Evolutionary conservation across 2,329 filamentous ascomycete genomes (phyloP).

Genomic region (Penicillium sp.): DNA sequence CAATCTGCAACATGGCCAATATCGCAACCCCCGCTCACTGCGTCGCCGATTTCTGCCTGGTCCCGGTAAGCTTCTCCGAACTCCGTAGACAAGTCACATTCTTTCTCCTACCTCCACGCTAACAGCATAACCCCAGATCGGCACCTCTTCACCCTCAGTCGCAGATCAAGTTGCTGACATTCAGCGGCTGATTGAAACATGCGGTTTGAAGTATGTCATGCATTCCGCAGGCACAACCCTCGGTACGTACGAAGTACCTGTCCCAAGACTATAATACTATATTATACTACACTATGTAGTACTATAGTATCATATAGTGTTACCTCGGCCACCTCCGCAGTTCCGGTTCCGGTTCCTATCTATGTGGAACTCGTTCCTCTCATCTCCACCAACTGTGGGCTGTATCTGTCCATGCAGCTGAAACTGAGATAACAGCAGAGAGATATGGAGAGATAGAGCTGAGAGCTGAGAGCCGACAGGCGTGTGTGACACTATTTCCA

Average conservation of each 20-base stretch:
- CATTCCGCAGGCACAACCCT: conserved; percentile 92
- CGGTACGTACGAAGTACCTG: conserved; percentile 56
- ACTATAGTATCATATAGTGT: too few relatives aligned
- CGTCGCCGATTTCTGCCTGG: conserved; percentile 87
- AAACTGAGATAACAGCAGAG: background rate
- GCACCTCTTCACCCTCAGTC: conserved; percentile 73
- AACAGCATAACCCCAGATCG: conserved; percentile 57
- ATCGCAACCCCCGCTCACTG: conserved; percentile 68
- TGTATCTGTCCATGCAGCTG: background rate
- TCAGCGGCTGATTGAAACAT: conserved; percentile 77
- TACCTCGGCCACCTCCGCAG: background rate
- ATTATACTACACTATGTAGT: background rate
- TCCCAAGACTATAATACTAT: background rate
- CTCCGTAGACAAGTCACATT: background rate
- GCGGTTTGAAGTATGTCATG: conserved; percentile 81
- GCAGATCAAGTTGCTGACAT: conserved; percentile 84
- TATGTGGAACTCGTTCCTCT: background rate
- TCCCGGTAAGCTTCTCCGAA: conserved; percentile 70
- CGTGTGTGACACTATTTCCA: background rate
- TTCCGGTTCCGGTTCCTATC: background rate
- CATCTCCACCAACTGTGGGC: background rate
- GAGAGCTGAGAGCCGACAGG: background rate
- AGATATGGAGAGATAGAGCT: background rate
- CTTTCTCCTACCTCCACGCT: background rate
- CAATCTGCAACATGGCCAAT: conserved; percentile 20